phyloP scores from a whole-genome alignment of 331 rosid genomes.

The Dryas integrifolia region DNA sequence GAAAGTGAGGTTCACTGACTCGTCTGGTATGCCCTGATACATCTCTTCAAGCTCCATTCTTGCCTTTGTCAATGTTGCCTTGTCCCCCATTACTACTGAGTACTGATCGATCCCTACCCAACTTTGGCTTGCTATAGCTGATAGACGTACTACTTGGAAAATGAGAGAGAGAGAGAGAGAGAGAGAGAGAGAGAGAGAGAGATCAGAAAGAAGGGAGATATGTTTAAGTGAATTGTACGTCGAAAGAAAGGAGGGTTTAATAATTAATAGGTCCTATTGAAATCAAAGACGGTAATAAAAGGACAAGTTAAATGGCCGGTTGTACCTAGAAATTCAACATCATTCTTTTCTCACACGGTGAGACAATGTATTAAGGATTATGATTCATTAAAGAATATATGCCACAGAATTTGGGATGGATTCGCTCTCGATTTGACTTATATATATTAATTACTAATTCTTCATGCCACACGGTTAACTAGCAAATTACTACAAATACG shows the following conservation, averaged over 20 bases:
- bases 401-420: neutral
- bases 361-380: neutral
- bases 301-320: constrained; percentile 49
- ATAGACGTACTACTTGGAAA: neutral
- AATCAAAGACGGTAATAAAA: constrained; percentile 29
- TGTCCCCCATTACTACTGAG: constrained; percentile 34
- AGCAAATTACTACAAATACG: neutral
- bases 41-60: constrained; percentile 68
- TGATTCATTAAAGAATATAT: neutral
- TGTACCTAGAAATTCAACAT: constrained; percentile 11
- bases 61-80: constrained; percentile 46
- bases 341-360: neutral
- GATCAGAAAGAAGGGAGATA: neutral
- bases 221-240: neutral
- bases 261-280: constrained; percentile 16
- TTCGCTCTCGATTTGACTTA: neutral
- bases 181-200: constrained; percentile 1
- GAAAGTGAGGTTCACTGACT: constrained; percentile 77
- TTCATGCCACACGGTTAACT: too few relatives aligned
- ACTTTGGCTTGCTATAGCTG: too few relatives aligned
- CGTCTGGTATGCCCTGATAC: constrained; percentile 79
- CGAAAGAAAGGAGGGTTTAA: neutral
- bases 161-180: neutral
- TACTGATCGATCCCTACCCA: neutral
- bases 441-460: neutral